phyloP scores from a whole-genome alignment of 129 eudicot species.

The Gnaphalium uliginosum region DNA sequence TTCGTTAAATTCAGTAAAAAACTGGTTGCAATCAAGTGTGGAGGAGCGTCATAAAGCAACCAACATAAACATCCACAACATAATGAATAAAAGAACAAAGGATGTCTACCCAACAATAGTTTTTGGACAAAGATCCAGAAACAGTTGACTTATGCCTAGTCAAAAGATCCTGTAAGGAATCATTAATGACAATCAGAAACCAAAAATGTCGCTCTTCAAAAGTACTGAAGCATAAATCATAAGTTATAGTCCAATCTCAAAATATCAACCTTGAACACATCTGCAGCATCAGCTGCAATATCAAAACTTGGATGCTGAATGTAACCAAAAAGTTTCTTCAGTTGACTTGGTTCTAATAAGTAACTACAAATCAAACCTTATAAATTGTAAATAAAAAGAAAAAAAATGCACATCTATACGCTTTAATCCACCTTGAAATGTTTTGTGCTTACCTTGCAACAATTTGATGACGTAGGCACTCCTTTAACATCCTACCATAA shows the following conservation, averaged over 20 bases:
- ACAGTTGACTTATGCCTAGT: slow-evolving; percentile 85
- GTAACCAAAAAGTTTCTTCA: slow-evolving; percentile 66
- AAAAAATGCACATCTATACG: neutral
- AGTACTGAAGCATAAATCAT: neutral
- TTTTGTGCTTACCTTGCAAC: slow-evolving; percentile 57
- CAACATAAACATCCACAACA: neutral
- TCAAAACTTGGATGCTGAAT: slow-evolving; percentile 80
- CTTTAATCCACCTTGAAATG: neutral
- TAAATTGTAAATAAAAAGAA: neutral
- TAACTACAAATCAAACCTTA: slow-evolving; percentile 41
- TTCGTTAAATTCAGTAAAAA: slow-evolving; percentile 68
- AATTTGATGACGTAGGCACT: slow-evolving; percentile 77
- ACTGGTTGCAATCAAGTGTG: slow-evolving; percentile 36
- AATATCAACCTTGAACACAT: slow-evolving; percentile 64
- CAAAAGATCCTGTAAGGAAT: slow-evolving; percentile 64
- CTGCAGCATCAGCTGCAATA: slow-evolving; percentile 79
- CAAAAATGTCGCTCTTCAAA: neutral
- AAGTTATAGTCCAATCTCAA: neutral
- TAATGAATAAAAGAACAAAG: neutral
- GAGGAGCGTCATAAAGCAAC: neutral
- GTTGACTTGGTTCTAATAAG: slow-evolving; percentile 52
- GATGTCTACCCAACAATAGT: slow-evolving; percentile 64
- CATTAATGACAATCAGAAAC: slow-evolving; percentile 10
- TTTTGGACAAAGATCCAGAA: slow-evolving; percentile 59
- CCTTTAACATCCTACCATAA: slow-evolving; percentile 79